phyloP scores from a whole-genome alignment of 805 yeast genomes.

The Hagleromyces aurorensis region DNA sequence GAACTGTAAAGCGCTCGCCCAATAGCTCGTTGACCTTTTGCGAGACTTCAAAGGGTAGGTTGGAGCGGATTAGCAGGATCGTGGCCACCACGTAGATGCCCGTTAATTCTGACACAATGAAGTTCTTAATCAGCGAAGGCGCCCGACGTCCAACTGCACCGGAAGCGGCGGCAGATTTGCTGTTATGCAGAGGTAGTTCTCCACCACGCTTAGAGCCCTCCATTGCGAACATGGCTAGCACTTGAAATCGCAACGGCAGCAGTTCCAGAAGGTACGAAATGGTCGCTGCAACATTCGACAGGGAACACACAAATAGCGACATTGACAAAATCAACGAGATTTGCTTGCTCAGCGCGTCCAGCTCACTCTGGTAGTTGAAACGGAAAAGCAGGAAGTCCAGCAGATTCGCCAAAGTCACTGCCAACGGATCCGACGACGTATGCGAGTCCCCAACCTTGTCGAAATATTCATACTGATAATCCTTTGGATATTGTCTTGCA shows the following conservation, averaged over 20 bases:
- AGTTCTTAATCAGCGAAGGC: slow-evolving; percentile 36
- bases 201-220: slow-evolving; percentile 10
- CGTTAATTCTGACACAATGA: slow-evolving; percentile 32
- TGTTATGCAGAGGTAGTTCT: slow-evolving; percentile 14
- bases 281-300: slow-evolving; percentile 56
- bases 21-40: slow-evolving; percentile 28
- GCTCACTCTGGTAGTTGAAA: slow-evolving; percentile 30
- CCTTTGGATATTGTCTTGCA: slow-evolving; percentile 13
- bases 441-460: slow-evolving; percentile 11
- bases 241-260: slow-evolving; percentile 31
- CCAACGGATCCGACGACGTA: slow-evolving; percentile 31
- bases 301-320: slow-evolving; percentile 50
- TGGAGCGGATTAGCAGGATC: slow-evolving; percentile 33
- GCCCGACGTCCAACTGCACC: too few relatives aligned
- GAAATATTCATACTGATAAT: slow-evolving; percentile 15
- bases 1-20: slow-evolving; percentile 25
- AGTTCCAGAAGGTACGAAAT: slow-evolving; percentile 43
- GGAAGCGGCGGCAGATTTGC: too few relatives aligned
- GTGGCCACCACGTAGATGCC: slow-evolving; percentile 37
- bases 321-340: slow-evolving; percentile 47
- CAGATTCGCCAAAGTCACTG: slow-evolving; percentile 32
- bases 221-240: slow-evolving; percentile 24
- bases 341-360: slow-evolving; percentile 32
- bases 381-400: slow-evolving; percentile 27
- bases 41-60: slow-evolving; percentile 31